Evolutionary conservation across 371 early-diverging fungal genomes (phyloP).

Genomic region (Haplosporangium sp.): DNA sequence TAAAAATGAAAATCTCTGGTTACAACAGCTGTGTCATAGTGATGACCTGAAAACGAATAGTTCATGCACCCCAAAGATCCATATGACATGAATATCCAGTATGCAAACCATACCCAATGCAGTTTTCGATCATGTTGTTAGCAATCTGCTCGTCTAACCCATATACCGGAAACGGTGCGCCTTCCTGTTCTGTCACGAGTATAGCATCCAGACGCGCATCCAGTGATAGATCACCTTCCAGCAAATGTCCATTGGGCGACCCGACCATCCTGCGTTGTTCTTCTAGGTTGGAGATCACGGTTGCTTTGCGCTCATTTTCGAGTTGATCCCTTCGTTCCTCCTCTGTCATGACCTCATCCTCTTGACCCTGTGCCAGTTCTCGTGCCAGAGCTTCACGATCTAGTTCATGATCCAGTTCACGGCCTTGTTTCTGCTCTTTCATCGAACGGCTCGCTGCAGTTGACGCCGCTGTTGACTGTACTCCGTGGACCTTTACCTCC

Average conservation of each 20-base stretch:
- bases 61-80: too few relatives aligned
- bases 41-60: neutral
- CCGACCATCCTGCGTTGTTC: constrained; percentile 50
- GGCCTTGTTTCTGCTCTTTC: neutral
- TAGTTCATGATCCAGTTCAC: constrained; percentile 1
- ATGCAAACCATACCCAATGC: constrained; percentile 59
- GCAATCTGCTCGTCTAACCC: constrained; percentile 70
- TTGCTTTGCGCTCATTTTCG: constrained; percentile 38
- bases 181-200: constrained; percentile 28
- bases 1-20: neutral
- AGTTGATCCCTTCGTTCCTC: constrained; percentile 47
- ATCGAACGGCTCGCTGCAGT: neutral
- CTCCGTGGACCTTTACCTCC: neutral
- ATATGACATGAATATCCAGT: neutral
- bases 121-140: constrained; percentile 77
- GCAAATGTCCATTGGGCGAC: constrained; percentile 31
- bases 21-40: neutral
- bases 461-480: neutral
- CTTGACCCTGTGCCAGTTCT: constrained; percentile 23
- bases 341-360: constrained; percentile 28
- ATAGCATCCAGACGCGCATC: constrained; percentile 51
- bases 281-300: constrained; percentile 33
- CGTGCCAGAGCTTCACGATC: constrained; percentile 23
- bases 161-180: constrained; percentile 60
- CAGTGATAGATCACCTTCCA: constrained; percentile 39